Percentiles rank a stretch among this genome's conserved stretches.
These are phyloP conservation scores for Tephrocybe sp. DNA, from an alignment of 768 basidiomycete genomes.

Conservation along the genomic window DNA sequence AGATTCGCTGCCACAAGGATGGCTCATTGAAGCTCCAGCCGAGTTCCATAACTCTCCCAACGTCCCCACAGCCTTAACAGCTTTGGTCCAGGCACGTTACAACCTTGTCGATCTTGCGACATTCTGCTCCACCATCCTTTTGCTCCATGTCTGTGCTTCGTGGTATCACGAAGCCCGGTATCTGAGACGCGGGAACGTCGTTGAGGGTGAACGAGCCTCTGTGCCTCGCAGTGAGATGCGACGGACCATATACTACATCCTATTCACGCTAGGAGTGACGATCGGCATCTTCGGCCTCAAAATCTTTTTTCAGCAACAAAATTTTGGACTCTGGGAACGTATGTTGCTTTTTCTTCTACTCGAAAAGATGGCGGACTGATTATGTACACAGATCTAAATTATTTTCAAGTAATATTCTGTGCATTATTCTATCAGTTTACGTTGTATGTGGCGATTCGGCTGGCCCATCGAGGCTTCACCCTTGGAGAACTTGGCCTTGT, in stretches of 20 bases:
- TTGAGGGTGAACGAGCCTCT: constrained; percentile 70
- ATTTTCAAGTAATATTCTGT: constrained; percentile 68
- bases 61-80: constrained; percentile 44
- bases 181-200: constrained; percentile 33
- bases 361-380: not conserved
- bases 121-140: constrained; percentile 74
- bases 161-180: constrained; percentile 66
- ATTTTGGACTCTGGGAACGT: constrained; percentile 71
- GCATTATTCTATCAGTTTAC: constrained; percentile 89
- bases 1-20: constrained; percentile 50
- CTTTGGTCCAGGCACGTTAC: constrained; percentile 66
- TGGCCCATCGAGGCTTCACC: constrained; percentile 94
- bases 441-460: constrained; percentile 81
- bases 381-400: constrained; percentile 59
- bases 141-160: constrained; percentile 78
- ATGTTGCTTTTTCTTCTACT: constrained; percentile 20
- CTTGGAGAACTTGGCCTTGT: constrained; percentile 91
- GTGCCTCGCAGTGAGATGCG: constrained; percentile 72
- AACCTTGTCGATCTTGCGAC: constrained; percentile 78
- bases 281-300: constrained; percentile 48
- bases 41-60: constrained; percentile 43
- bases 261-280: constrained; percentile 59
- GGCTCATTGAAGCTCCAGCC: constrained; percentile 77
- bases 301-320: constrained; percentile 37
- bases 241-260: constrained; percentile 59